Conservation (phyloP, 768 basidiomycete genomes). For the Termitomyces sp. region DNA sequence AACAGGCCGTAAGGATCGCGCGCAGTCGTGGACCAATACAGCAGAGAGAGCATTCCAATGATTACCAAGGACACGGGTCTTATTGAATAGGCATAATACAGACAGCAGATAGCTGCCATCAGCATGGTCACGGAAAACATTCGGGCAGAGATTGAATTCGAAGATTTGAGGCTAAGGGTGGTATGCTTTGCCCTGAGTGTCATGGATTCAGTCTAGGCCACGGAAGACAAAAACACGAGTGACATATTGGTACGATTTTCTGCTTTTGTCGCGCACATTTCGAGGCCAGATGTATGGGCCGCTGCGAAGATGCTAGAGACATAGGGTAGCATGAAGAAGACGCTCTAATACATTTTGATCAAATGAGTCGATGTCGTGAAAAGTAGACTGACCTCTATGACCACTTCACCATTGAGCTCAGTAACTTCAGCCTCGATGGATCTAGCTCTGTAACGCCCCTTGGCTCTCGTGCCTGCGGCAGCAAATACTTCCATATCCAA, state of each 20-base stretch:
- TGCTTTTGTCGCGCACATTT: conserved; percentile 19
- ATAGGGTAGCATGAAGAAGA: conserved; percentile 30
- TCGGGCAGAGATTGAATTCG: not conserved
- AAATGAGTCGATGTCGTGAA: not conserved
- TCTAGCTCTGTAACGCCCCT: conserved; percentile 12
- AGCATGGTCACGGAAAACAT: not conserved
- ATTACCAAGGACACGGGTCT: not conserved
- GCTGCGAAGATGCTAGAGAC: conserved; percentile 23
- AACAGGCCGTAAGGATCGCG: conserved; percentile 55
- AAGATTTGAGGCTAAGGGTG: not conserved
- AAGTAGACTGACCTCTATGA: conserved; percentile 22
- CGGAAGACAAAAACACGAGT: not conserved
- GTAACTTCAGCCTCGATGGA: conserved; percentile 10
- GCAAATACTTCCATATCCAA: conserved; percentile 18
- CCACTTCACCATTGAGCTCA: conserved; percentile 21
- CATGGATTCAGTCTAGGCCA: not conserved
- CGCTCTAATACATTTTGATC: conserved; percentile 15
- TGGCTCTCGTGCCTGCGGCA: conserved; percentile 21
- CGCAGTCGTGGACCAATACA: conserved; percentile 6
- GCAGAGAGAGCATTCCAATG: not conserved
- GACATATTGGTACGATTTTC: conserved; percentile 15
- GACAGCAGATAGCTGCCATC: not conserved
- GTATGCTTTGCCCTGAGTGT: not conserved
- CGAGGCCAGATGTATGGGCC: conserved; percentile 22
- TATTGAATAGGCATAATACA: not conserved